Conservation (phyloP, 2,329 filamentous ascomycete genomes). For the Pezicula rhizophila region DNA sequence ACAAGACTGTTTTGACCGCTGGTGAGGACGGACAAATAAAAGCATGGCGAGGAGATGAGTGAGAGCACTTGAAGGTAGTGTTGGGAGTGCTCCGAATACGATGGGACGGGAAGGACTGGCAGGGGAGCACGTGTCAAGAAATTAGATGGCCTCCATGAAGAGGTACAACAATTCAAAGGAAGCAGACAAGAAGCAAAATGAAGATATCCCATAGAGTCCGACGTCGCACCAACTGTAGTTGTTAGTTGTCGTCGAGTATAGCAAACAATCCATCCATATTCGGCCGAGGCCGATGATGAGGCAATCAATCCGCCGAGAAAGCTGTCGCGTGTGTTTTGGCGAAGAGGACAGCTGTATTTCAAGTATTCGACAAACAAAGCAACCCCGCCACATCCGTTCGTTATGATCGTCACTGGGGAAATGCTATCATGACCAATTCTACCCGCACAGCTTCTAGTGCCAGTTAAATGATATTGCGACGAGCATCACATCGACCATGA, state of each 20-base stretch:
- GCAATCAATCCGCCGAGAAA: background rate
- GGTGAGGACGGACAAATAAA: conserved; percentile 35
- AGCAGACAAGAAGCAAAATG: too few relatives aligned
- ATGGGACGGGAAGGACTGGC: too few relatives aligned
- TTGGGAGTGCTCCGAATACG: background rate
- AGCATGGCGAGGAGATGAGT: conserved; percentile 29
- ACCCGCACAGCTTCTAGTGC: conserved; percentile 15
- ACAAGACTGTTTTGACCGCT: conserved; percentile 30
- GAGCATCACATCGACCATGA: conserved; percentile 23
- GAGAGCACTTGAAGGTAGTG: background rate
- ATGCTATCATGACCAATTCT: conserved; percentile 20
- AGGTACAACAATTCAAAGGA: too few relatives aligned
- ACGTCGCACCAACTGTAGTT: too few relatives aligned
- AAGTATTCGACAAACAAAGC: conserved; percentile 8
- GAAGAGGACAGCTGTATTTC: conserved; percentile 22
- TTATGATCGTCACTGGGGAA: conserved; percentile 8
- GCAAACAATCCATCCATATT: background rate
- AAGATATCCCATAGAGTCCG: too few relatives aligned
- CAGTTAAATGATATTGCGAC: conserved; percentile 18
- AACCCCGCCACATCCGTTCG: conserved; percentile 6
- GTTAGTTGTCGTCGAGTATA: too few relatives aligned
- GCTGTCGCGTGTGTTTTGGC: conserved; percentile 8
- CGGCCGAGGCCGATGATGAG: background rate
- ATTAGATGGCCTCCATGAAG: too few relatives aligned
- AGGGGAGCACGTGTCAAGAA: too few relatives aligned